A percentile compares a stretch with the other conserved stretches of the same genome.
These are phyloP conservation scores for Rhynchosporium agropyri DNA, from an alignment of 2,329 filamentous ascomycete genomes.

Conservation along the genomic window DNA sequence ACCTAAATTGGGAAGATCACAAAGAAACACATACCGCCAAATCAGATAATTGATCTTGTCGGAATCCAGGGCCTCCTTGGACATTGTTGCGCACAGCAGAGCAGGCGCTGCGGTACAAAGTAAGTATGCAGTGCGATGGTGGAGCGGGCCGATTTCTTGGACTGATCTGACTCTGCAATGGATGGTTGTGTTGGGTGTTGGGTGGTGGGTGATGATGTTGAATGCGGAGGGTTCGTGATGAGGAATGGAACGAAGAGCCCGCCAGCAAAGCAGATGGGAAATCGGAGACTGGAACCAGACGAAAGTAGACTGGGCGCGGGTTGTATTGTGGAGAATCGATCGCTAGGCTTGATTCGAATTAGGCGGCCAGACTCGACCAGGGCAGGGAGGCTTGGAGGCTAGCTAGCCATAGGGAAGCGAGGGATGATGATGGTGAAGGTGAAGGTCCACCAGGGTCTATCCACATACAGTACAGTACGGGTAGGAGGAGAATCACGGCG, in stretches of 20 bases:
- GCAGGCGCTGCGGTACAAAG: conserved; percentile 15
- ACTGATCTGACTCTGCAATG: background rate
- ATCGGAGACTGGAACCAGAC: conserved; percentile 23
- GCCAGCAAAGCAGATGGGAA: conserved; percentile 15
- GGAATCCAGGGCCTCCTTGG: conserved; percentile 55
- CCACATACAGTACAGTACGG: too few relatives aligned
- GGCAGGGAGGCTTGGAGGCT: background rate
- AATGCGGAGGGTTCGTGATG: conserved; percentile 29
- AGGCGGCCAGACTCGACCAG: background rate
- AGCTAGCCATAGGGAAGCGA: too few relatives aligned
- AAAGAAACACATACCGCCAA: conserved; percentile 61
- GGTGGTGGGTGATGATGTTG: conserved; percentile 7
- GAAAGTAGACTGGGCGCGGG: conserved; percentile 31
- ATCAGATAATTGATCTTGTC: conserved; percentile 71
- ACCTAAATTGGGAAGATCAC: conserved; percentile 36
- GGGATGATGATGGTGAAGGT: too few relatives aligned
- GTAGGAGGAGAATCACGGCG: too few relatives aligned
- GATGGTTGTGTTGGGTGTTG: background rate
- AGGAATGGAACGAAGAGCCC: conserved; percentile 32
- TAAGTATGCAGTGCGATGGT: conserved; percentile 8
- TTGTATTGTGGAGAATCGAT: conserved; percentile 28
- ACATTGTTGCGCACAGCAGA: conserved; percentile 35
- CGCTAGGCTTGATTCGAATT: too few relatives aligned
- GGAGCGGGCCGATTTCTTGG: conserved; percentile 14
- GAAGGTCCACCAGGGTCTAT: too few relatives aligned